These are phyloP conservation scores for Raddia distichophylla DNA, from an alignment of 176 grass and related monocot species.

Conservation along the genomic window DNA sequence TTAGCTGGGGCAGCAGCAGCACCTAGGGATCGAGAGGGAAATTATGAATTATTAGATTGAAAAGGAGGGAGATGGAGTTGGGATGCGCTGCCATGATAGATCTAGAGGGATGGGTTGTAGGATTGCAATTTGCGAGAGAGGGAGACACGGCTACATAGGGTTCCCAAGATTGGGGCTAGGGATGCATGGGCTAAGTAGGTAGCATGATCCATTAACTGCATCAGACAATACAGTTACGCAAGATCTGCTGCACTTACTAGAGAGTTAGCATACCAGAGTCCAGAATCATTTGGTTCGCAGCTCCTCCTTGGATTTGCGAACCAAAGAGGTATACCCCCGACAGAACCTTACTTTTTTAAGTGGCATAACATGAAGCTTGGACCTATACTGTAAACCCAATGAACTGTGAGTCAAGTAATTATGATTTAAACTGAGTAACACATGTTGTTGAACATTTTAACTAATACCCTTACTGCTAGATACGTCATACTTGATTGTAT, in stretches of 20 bases:
- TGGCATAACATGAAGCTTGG: not conserved
- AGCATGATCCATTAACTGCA: not conserved
- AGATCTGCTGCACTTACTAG: not conserved
- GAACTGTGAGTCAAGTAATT: not conserved
- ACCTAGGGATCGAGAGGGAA: not conserved
- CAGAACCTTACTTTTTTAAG: not conserved
- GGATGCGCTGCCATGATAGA: not conserved
- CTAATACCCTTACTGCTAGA: not conserved
- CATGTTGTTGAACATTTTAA: conserved; percentile 15
- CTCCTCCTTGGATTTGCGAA: not conserved
- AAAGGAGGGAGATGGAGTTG: not conserved
- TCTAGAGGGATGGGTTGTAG: not conserved
- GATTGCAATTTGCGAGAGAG: not conserved
- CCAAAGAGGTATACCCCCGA: not conserved
- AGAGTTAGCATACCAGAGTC: not conserved
- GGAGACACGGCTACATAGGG: not conserved
- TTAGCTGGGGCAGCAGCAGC: not conserved
- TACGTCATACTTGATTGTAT: not conserved
- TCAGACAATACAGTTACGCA: not conserved
- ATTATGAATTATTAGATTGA: not conserved
- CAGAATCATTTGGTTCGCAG: not conserved
- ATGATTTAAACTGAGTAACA: conserved; percentile 1
- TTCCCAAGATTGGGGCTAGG: not conserved
- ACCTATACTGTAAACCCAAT: not conserved
- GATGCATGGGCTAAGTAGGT: not conserved